Evolutionary conservation across 495 filamentous ascomycete species (phyloP), one percentile per base, ranked within the genome.

Genomic region (Penicillium verhagenii): DNA sequence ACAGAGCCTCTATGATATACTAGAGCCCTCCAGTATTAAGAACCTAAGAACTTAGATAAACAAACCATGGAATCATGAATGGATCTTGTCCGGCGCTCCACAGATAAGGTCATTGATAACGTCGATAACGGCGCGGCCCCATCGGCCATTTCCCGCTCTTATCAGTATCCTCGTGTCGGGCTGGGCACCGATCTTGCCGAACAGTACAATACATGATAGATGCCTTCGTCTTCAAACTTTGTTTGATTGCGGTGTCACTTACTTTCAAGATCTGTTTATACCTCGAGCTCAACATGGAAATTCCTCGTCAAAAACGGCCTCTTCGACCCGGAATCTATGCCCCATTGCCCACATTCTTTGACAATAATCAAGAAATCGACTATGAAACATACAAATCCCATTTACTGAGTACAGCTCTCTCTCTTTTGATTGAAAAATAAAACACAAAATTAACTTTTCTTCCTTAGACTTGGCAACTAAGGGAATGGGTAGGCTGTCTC

Each of bases 351-450:
- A 63, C 60, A 0, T 63, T 63, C 23, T 63, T 63, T 16, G 56
- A 63, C 28, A 53, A 60, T 1, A 42, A 59, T n/a, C 60, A 63
- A 47, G 56, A 63, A 52, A 19, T 63, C 6, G 60, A 63, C 38
- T 63, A 59, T 60, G 56, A 55, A 5, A 50, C 52, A 11, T 63
- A 63, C 49, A 57, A 50, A 23, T 51, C 53, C 18, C 60, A 63
- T 47, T 49, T 63, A 18, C 46, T 63, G 4, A 59, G 60, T 63
- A 48, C 8, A 47, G 16, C 13, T 28, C 13, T 13, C 0, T 35
- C 1, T n/a, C 2, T 9, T 51, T 33, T 23, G 18, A 47, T 47
- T 20, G 6, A n/a, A 9, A 21, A 37, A 24, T 42, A 11, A 13
- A 18, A 13, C 46, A 49, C 6, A 4, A 5, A 25, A 19, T 25